These are phyloP conservation scores for Tulasnella sp. DNA, from an alignment of 768 basidiomycete genomes.

Conservation along the genomic window DNA sequence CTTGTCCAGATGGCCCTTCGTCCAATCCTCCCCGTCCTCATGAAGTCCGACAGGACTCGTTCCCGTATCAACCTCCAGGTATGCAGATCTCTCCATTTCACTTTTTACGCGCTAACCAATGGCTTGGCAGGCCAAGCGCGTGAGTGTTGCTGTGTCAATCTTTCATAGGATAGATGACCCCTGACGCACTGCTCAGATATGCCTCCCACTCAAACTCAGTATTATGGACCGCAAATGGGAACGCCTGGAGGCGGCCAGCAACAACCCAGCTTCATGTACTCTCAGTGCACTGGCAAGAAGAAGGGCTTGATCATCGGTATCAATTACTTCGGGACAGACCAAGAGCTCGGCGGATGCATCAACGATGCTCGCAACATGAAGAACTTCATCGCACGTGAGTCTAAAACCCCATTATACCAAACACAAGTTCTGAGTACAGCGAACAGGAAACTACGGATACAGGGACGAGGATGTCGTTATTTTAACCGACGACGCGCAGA, in stretches of 20 bases:
- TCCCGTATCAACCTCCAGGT: constrained; percentile 3
- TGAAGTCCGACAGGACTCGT: neutral
- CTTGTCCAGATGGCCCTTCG: neutral
- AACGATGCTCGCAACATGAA: constrained; percentile 81
- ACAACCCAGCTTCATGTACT: constrained; percentile 72
- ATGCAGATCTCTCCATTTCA: neutral
- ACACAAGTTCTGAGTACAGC: neutral
- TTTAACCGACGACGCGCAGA: constrained; percentile 62
- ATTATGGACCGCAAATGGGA: constrained; percentile 50
- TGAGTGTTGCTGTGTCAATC: neutral
- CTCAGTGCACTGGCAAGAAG: constrained; percentile 76
- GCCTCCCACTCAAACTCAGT: constrained; percentile 37
- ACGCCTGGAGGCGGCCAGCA: constrained; percentile 27
- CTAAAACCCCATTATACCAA: neutral
- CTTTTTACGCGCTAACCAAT: neutral
- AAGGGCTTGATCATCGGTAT: constrained; percentile 89
- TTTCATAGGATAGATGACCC: neutral
- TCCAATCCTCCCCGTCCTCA: neutral
- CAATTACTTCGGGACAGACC: constrained; percentile 61
- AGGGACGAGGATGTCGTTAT: constrained; percentile 70
- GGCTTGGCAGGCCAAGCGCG: neutral
- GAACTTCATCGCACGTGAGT: constrained; percentile 43
- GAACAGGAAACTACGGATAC: constrained; percentile 51
- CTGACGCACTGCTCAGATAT: constrained; percentile 16
- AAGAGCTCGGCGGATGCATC: constrained; percentile 74